These are phyloP conservation scores for Colletotrichum noveboracense DNA, from an alignment of 2,329 filamentous ascomycete species.

Conservation along the genomic window DNA sequence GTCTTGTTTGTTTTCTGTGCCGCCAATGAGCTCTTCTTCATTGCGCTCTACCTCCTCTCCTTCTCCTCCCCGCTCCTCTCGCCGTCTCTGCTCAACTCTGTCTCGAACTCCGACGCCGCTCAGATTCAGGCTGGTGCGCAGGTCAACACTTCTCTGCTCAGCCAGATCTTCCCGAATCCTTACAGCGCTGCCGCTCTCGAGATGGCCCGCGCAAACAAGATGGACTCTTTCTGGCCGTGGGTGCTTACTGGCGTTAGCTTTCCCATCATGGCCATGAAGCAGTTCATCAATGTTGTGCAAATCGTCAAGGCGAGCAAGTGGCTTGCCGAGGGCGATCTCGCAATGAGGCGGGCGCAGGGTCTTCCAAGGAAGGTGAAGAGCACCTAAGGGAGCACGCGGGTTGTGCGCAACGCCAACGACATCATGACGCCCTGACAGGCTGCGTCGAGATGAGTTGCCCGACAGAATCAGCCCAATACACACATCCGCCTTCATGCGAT, in stretches of 20 bases:
- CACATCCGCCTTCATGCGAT: neutral
- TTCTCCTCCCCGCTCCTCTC: constrained; percentile 92
- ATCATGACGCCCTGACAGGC: neutral
- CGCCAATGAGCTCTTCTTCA: constrained; percentile 97
- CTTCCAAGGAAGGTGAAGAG: constrained; percentile 48
- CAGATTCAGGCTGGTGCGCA: constrained; percentile 70
- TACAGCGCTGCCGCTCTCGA: constrained; percentile 94
- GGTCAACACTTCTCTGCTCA: constrained; percentile 71
- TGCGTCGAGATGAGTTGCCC: neutral
- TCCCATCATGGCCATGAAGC: constrained; percentile 90
- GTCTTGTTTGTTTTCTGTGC: constrained; percentile 91
- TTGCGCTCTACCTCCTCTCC: constrained; percentile 94
- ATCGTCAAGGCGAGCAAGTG: constrained; percentile 91
- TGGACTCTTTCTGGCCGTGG: constrained; percentile 72
- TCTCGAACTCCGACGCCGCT: constrained; percentile 56
- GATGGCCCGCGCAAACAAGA: constrained; percentile 92
- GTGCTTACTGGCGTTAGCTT: constrained; percentile 80
- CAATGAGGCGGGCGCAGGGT: constrained; percentile 60
- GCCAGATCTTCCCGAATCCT: constrained; percentile 82
- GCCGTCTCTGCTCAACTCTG: constrained; percentile 76
- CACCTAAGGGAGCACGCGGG: neutral
- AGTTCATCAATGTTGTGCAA: constrained; percentile 93
- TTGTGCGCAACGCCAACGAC: neutral
- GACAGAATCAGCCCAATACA: neutral
- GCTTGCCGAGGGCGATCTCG: constrained; percentile 89